These are phyloP conservation scores for Xylaria longipes DNA, from an alignment of 495 filamentous ascomycete species.

Conservation along the genomic window DNA sequence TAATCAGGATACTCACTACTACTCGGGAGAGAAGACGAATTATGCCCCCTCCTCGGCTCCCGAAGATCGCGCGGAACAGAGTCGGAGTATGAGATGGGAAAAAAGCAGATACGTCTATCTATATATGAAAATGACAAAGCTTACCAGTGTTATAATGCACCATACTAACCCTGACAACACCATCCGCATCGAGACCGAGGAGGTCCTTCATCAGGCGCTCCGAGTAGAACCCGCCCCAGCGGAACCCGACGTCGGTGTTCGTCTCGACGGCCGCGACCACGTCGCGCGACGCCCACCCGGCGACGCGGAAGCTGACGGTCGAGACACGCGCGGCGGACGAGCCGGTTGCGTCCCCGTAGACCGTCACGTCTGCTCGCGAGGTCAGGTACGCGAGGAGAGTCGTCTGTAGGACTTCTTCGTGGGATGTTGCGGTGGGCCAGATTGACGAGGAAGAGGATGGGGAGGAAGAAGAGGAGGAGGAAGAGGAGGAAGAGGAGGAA, in stretches of 20 bases:
- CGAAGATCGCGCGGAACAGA: background rate
- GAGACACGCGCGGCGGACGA: constrained; percentile 60
- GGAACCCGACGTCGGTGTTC: constrained; percentile 57
- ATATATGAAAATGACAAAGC: constrained; percentile 31
- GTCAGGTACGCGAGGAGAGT: constrained; percentile 64
- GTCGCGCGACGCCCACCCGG: constrained; percentile 59
- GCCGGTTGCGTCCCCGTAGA: constrained; percentile 61
- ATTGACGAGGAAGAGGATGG: constrained; percentile 28
- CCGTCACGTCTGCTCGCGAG: constrained; percentile 51
- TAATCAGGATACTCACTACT: background rate
- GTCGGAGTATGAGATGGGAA: constrained; percentile 27
- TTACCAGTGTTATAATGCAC: constrained; percentile 79
- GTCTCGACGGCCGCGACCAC: constrained; percentile 68
- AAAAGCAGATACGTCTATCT: constrained; percentile 8
- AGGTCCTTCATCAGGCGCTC: constrained; percentile 65
- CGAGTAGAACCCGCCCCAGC: constrained; percentile 74
- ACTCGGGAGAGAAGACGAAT: background rate
- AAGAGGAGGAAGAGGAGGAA: background rate
- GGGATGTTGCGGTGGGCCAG: constrained; percentile 59
- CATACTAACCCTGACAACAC: constrained; percentile 72
- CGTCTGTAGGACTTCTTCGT: constrained; percentile 66
- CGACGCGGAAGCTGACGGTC: constrained; percentile 69
- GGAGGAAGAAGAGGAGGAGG: constrained; percentile 7
- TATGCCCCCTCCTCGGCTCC: background rate
- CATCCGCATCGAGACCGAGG: constrained; percentile 62